A percentile compares a stretch with the other conserved stretches of the same genome.
These are phyloP conservation scores for Trichoderma koningiopsis DNA, from an alignment of 2,329 filamentous ascomycete genomes.

Conservation along the genomic window DNA sequence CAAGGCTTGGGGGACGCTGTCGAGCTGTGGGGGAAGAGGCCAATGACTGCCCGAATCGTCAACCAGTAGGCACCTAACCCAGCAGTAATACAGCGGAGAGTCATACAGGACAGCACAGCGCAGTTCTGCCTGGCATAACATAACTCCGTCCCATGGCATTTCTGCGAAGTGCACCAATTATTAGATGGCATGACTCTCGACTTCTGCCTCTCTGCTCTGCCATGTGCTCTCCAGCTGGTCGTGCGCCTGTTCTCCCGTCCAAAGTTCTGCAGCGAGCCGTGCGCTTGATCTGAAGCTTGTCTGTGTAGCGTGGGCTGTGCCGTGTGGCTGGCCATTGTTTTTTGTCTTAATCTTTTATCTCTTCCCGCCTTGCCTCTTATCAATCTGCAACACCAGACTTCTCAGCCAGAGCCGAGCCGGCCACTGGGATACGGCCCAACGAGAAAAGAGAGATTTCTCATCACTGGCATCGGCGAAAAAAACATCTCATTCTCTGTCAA, in stretches of 20 bases:
- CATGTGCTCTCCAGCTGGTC: neutral
- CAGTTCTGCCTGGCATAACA: neutral
- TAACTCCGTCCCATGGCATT: neutral
- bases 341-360: neutral
- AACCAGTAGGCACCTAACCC: neutral
- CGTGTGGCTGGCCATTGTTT: slow-evolving; percentile 2
- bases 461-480: neutral
- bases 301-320: neutral
- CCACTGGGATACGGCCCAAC: neutral
- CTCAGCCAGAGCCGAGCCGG: neutral
- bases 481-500: no score
- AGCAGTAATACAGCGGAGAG: neutral
- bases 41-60: neutral
- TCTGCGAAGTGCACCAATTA: neutral
- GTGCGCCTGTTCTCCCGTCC: neutral
- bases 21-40: slow-evolving; percentile 5
- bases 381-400: neutral
- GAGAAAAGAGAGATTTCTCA: neutral
- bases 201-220: neutral
- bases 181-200: slow-evolving; percentile 5
- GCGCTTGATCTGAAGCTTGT: neutral
- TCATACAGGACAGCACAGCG: neutral
- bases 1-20: slow-evolving; percentile 4
- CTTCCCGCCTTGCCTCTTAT: slow-evolving; percentile 3
- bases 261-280: slow-evolving; percentile 3